These are phyloP conservation scores for Russula sp. DNA, from an alignment of 768 basidiomycete species.

Conservation along the genomic window DNA sequence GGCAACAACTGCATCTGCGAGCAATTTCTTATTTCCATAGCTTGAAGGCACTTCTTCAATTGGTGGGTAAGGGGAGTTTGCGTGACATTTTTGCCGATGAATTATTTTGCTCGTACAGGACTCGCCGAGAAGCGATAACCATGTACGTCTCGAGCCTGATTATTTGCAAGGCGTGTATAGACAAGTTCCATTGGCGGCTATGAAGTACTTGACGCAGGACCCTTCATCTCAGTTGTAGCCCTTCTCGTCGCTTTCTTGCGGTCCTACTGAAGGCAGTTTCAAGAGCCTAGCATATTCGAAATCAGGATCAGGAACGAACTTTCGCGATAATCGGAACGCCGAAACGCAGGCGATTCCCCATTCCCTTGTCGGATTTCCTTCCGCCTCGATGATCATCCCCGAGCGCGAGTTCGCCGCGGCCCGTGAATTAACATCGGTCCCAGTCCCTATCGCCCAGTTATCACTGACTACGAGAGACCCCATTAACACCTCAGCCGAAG, in stretches of 20 bases:
- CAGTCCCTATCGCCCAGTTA: not conserved
- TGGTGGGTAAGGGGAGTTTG: not conserved
- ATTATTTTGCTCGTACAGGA: not conserved
- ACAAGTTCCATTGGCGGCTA: no score
- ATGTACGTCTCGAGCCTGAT: no score
- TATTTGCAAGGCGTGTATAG: no score
- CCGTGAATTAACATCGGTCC: not conserved
- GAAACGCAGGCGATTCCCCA: not conserved
- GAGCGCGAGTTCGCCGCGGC: not conserved
- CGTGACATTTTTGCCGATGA: not conserved
- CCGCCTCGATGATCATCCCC: not conserved
- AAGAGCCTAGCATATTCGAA: not conserved
- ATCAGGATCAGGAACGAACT: not conserved
- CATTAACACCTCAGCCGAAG: no score
- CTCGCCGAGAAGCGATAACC: no score
- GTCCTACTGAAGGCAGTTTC: not conserved
- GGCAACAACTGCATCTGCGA: not conserved
- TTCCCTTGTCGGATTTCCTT: not conserved
- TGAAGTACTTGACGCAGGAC: not conserved
- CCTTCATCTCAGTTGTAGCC: not conserved
- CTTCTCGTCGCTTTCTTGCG: not conserved
- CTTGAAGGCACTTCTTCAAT: not conserved
- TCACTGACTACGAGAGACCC: not conserved
- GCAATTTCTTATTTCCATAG: not conserved
- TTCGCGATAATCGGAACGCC: not conserved